Base-by-base conservation (phyloP, 257 asterid genomes). In the Knoxia roxburghii region DNA sequence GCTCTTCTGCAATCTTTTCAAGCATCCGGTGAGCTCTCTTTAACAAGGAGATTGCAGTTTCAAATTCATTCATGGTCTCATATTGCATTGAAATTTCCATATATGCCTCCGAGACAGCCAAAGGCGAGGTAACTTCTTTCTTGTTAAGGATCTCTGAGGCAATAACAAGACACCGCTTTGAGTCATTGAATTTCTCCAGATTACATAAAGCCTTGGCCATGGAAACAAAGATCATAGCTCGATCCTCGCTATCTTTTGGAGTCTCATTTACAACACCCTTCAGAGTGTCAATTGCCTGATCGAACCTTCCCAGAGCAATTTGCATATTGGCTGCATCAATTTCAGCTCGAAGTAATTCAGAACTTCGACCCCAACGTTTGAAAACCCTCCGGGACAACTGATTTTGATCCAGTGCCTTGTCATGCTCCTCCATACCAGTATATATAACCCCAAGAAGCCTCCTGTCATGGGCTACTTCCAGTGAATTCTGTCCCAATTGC, bases 291-390 rank as follows among this genome's bases (percentile, higher is more conserved):
- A 93, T 82, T 33, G 97, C 98, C 64, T 86, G 91, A 18, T 89
- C 89, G 64, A 79, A 79, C 62, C 86, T 86, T 64, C 97, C 96
- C 51, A 92, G 70, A 14, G 98, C 84, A 72, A 92, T 87, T 75
- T 87, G 96, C 96, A 92, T 90, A 72, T 93, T 90, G 35, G 98
- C 93, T 48, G 96, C 93, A 65, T 89, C 98, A 1, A 93, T 86
- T 76, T 90, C 97, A 2, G 95, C 97, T 26, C 91, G 94, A 40
- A 88, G 90, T 81, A 90, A 75, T 69, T 90, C 98, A 53, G 94
- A 73, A 71, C 62, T 65, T 61, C 80, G 81, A 61, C 97, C 97
- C 98, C 98, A 93, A 46, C 81, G 86, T 78, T 90, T 88, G 79
- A 93, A 76, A 24, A 86, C 94, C 85, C 71, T 86, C 49, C 87